These are phyloP conservation scores for Aspergillus sp. DNA, from an alignment of 2,329 filamentous ascomycete genomes.

Conservation along the genomic window DNA sequence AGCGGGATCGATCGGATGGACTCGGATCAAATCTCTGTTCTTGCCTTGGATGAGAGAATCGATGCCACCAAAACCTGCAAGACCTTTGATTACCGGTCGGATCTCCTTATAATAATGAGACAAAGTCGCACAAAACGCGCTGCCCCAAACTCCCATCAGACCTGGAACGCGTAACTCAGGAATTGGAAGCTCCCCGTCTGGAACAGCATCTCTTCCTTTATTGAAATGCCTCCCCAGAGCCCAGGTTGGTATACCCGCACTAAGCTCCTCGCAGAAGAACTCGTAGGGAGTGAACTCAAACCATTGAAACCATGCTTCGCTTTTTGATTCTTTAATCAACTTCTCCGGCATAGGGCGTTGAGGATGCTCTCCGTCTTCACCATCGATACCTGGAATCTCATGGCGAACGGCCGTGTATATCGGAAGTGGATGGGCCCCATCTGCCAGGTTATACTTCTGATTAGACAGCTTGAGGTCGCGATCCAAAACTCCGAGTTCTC, in stretches of 20 bases:
- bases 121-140: conserved; percentile 90
- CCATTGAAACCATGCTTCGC: conserved; percentile 94
- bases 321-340: conserved; percentile 43
- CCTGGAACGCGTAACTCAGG: conserved; percentile 81
- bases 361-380: conserved; percentile 25
- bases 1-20: conserved; percentile 92
- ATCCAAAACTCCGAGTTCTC: conserved; percentile 71
- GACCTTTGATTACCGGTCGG: conserved; percentile 69
- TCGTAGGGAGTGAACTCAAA: conserved; percentile 94
- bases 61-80: conserved; percentile 70
- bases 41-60: conserved; percentile 79
- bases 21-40: conserved; percentile 79
- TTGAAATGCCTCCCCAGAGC: conserved; percentile 80
- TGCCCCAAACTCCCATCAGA: conserved; percentile 92
- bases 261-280: conserved; percentile 89
- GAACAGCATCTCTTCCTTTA: conserved; percentile 61
- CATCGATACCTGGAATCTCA: conserved; percentile 70
- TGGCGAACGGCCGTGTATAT: conserved; percentile 96
- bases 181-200: conserved; percentile 62
- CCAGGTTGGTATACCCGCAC: conserved; percentile 91
- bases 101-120: conserved; percentile 96
- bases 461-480: conserved; percentile 87
- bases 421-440: conserved; percentile 78
- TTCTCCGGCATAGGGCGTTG: conserved; percentile 25
- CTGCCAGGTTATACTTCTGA: conserved; percentile 69